Conservation (phyloP, 441 rosid species). For the Populus hybrid region DNA sequence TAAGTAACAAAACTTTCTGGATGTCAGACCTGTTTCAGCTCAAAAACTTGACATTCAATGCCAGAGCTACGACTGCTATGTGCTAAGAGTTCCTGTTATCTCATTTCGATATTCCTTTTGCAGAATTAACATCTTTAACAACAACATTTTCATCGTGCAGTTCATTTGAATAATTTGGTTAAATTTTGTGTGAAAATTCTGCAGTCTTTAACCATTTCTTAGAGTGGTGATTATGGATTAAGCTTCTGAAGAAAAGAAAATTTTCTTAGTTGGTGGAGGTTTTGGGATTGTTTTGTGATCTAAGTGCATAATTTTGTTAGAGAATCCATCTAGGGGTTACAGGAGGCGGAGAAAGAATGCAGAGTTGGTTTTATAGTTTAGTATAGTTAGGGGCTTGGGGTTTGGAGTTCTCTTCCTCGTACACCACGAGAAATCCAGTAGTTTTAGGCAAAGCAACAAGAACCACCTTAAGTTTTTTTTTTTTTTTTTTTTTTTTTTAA, state of each 20-base stretch:
- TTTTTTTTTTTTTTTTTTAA: too few relatives aligned
- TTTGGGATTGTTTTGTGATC: not conserved
- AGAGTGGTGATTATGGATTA: not conserved
- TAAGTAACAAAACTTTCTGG: not conserved
- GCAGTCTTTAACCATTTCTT: not conserved
- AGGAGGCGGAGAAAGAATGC: not conserved
- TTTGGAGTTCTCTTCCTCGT: not conserved
- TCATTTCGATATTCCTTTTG: too few relatives aligned
- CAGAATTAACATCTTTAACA: too few relatives aligned
- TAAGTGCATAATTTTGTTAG: not conserved
- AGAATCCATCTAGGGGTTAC: not conserved
- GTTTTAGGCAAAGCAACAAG: not conserved
- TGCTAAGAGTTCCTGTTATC: not conserved
- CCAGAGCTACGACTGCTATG: not conserved
- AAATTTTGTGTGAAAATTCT: not conserved
- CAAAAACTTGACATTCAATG: not conserved
- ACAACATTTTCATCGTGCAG: not conserved
- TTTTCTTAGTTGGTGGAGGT: too few relatives aligned
- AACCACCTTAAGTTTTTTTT: too few relatives aligned
- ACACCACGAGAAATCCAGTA: not conserved
- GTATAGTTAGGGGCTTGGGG: too few relatives aligned
- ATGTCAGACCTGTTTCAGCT: not conserved
- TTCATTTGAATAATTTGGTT: not conserved
- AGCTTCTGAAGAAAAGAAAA: not conserved
- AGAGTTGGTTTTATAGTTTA: too few relatives aligned